Conservation (phyloP, 805 yeast genomes). For the Kazachstania martiniae region DNA sequence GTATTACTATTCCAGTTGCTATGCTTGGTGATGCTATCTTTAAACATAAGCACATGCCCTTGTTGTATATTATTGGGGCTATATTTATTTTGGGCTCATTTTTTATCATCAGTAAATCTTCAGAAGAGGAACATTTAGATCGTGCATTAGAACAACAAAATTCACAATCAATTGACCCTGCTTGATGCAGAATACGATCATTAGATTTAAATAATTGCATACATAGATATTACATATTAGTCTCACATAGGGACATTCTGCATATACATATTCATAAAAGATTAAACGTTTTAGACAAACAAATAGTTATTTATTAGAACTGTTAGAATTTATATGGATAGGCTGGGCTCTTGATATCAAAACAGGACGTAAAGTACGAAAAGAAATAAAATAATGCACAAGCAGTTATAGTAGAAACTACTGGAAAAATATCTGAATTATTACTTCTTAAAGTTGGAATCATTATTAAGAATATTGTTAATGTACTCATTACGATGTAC, state of each 20-base stretch:
- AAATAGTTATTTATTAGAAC: too few species aligned
- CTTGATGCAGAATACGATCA: too few species aligned
- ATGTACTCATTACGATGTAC: constrained; percentile 37
- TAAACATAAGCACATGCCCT: constrained; percentile 50
- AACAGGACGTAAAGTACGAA: constrained; percentile 19
- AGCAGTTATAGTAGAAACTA: constrained; percentile 10
- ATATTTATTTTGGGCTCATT: constrained; percentile 70
- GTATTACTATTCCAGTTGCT: constrained; percentile 89
- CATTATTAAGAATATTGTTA: constrained; percentile 32
- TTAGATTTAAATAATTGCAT: too few species aligned
- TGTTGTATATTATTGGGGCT: constrained; percentile 71
- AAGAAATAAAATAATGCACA: constrained; percentile 12
- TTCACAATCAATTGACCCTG: too few species aligned
- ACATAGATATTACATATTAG: too few species aligned
- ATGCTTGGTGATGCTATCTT: constrained; percentile 81
- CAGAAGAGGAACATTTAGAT: constrained; percentile 31
- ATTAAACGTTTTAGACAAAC: too few species aligned
- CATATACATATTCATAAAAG: too few species aligned
- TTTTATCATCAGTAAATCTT: constrained; percentile 70
- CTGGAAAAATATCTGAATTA: not conserved
- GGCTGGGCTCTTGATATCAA: constrained; percentile 20
- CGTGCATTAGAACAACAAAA: too few species aligned
- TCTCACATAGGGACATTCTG: too few species aligned
- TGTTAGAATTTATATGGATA: constrained; percentile 15
- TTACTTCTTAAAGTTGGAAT: not conserved